phyloP scores from a whole-genome alignment of 108 stramenopile genomes.

The Fragilaria crotonensis region DNA sequence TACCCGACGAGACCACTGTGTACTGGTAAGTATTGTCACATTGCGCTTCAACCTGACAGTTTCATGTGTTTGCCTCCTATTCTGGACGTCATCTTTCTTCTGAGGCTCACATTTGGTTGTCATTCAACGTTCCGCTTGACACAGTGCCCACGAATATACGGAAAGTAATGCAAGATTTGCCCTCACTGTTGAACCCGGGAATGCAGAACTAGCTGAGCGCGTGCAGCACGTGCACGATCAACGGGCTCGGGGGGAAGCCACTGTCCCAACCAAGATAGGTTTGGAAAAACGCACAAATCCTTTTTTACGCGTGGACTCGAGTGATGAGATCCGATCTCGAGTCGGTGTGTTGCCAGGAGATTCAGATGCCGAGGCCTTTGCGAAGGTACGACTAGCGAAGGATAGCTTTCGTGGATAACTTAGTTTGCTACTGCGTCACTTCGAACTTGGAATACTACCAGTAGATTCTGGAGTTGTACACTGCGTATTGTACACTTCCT shows the following conservation, averaged over 20 bases:
- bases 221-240: constrained; percentile 39
- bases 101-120: too few relatives aligned
- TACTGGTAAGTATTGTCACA: constrained; percentile 44
- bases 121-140: too few relatives aligned
- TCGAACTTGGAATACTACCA: too few relatives aligned
- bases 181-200: constrained; percentile 68
- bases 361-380: constrained; percentile 44
- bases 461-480: too few relatives aligned
- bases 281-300: constrained; percentile 75
- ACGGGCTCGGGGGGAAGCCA: constrained; percentile 53
- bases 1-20: constrained; percentile 73
- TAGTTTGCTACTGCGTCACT: too few relatives aligned
- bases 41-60: background rate
- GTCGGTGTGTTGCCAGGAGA: constrained; percentile 44
- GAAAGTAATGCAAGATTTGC: constrained; percentile 71
- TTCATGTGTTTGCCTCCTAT: background rate
- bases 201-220: constrained; percentile 42
- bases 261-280: constrained; percentile 64
- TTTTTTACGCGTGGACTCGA: constrained; percentile 67
- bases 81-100: background rate
- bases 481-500: too few relatives aligned
- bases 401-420: constrained; percentile 45
- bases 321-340: constrained; percentile 57
- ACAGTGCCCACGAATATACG: constrained; percentile 84
- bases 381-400: constrained; percentile 56